Base-by-base conservation (phyloP, 2,329 filamentous ascomycete species). In the Chrysoporthe puriensis region DNA sequence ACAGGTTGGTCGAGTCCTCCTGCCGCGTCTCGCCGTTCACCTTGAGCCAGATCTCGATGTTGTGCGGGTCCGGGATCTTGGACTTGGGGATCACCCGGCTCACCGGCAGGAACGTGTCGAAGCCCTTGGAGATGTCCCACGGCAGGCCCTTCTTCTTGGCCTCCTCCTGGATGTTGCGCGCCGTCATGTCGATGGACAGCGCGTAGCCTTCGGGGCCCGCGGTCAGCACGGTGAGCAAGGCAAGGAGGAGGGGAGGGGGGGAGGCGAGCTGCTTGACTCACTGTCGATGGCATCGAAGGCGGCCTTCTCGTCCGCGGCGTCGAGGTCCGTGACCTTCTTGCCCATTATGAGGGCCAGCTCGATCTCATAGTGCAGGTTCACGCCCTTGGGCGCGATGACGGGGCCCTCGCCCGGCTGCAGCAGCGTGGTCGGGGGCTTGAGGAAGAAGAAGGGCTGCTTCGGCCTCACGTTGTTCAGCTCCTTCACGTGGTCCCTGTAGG, bases 381-480 rank as follows among this genome's bases (percentile, higher is more conserved):
- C 90, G 71, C 95, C 95, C 74, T 85, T 87, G 56, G 96, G 96
- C 57, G 91, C 88, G 73, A 97, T 85, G 60, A 97, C 89, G 3
- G 94, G 90, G 0, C 94, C 94, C 66, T 89, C 86, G 40, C 88
- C 87, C 0, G 93, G 93, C 32, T 91, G 85, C 4, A 98, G 86
- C 73, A 99, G 92, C 3, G 94, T 92, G 52, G 91, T 93, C 0
- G 94, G 83, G 1, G 96, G 96, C 85, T 99, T 99, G 73, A 98
- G 88, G 86, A 99, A 99, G 89, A 97, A 99, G 83, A 99, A 98
- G 36, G 96, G 96, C 80, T 97, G 94, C 79, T 96, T 96, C 62
- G 96, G 96, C 72, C 89, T 89, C 69, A 86, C 85, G 80, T 91
- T 97, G 80, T 94, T 94, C 73, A 99, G 87, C 83, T 99, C 96